Percentiles rank a stretch among this genome's conserved stretches.
Conservation (phyloP, 176 grass and related monocot genomes). For the Carex myosuroides region DNA sequence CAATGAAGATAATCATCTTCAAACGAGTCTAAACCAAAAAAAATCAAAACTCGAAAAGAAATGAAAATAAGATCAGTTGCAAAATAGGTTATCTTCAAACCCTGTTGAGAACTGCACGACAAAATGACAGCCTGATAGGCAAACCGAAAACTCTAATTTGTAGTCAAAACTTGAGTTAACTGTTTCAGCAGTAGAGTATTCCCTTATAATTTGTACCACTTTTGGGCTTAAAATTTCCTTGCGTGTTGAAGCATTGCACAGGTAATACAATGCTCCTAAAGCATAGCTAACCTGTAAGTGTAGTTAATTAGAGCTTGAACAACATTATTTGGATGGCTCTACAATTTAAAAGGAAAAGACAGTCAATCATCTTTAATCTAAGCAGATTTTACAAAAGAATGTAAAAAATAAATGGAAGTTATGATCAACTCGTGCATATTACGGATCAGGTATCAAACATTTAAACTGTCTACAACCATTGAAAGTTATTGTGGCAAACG, state of each 20-base stretch:
- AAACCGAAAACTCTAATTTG: too few relatives aligned
- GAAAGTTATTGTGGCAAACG: too few relatives aligned
- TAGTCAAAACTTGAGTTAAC: background rate
- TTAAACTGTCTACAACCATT: too few relatives aligned
- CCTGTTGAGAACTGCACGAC: too few relatives aligned
- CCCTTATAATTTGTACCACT: constrained; percentile 4
- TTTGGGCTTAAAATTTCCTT: constrained; percentile 10
- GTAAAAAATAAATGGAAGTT: background rate
- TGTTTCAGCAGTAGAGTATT: background rate
- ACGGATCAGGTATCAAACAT: too few relatives aligned
- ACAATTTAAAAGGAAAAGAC: too few relatives aligned
- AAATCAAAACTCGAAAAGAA: too few relatives aligned
- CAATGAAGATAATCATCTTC: background rate
- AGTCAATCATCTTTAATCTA: background rate
- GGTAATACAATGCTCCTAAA: constrained; percentile 71
- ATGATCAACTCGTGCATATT: too few relatives aligned
- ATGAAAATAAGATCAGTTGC: too few relatives aligned
- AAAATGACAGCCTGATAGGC: too few relatives aligned
- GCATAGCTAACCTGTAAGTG: constrained; percentile 63
- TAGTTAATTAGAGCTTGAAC: background rate
- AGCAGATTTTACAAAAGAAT: constrained; percentile 7
- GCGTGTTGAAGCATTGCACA: constrained; percentile 25
- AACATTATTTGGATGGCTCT: background rate
- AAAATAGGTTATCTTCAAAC: too few relatives aligned
- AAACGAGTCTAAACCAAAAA: too few relatives aligned